phyloP scores from a whole-genome alignment of 768 basidiomycete genomes.

The Xerocomellus dryophilus region DNA sequence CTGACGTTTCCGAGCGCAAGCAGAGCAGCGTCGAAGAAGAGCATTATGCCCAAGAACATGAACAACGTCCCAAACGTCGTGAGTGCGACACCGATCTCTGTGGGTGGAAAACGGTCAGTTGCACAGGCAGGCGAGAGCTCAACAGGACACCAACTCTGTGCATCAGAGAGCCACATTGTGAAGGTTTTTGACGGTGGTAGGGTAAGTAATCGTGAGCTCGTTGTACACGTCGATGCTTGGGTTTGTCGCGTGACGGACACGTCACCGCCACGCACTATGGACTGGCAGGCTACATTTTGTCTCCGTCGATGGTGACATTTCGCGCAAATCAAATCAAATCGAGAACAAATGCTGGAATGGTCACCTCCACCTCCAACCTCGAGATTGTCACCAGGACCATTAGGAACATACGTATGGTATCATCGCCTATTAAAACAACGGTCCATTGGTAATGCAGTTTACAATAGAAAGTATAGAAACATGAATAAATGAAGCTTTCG shows the following conservation, averaged over 20 bases:
- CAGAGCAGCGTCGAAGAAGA: constrained; percentile 94
- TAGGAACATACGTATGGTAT: constrained; percentile 9
- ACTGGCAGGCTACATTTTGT: neutral
- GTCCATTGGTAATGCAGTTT: constrained; percentile 21
- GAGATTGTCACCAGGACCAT: neutral
- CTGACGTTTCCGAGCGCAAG: constrained; percentile 95
- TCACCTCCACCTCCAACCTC: no score
- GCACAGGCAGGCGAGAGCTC: neutral
- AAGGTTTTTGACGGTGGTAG: constrained; percentile 6
- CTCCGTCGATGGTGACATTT: neutral
- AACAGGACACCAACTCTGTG: constrained; percentile 38
- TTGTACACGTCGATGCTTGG: neutral
- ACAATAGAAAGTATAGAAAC: constrained; percentile 29
- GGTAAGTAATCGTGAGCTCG: neutral
- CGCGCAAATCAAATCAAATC: neutral
- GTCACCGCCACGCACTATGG: constrained; percentile 19
- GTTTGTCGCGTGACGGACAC: constrained; percentile 17
- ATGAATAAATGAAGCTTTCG: constrained; percentile 22
- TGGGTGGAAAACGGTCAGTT: constrained; percentile 5
- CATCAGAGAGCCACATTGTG: constrained; percentile 53
- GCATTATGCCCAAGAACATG: constrained; percentile 93
- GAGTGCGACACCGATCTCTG: constrained; percentile 95
- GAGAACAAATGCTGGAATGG: no score
- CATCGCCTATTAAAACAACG: constrained; percentile 6
- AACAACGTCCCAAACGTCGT: constrained; percentile 94